phyloP scores from a whole-genome alignment of 805 yeast genomes.

The Yarrowia alimentaria region DNA sequence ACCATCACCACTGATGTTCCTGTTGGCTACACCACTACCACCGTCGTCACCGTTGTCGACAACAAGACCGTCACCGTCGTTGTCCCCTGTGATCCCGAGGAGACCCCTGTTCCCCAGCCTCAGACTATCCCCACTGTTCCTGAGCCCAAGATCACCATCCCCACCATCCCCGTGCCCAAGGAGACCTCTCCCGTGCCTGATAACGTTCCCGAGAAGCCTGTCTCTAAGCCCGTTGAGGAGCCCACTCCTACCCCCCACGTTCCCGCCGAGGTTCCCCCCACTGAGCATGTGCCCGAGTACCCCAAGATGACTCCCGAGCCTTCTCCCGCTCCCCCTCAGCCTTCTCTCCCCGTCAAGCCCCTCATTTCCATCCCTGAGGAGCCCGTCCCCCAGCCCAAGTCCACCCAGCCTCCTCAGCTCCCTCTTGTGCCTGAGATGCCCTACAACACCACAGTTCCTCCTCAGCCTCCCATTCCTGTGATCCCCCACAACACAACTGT shows the following conservation, averaged over 20 bases:
- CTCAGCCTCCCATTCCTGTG: too few species aligned
- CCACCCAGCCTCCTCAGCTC: too few species aligned
- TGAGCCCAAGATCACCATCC: background rate
- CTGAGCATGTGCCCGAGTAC: background rate
- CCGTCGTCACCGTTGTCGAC: background rate
- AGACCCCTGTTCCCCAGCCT: too few species aligned
- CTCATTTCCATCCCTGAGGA: background rate
- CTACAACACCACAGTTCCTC: too few species aligned
- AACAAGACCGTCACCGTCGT: constrained; percentile 7
- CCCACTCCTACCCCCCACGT: background rate
- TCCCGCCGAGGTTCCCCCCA: background rate
- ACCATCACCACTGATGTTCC: constrained; percentile 18
- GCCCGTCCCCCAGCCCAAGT: too few species aligned
- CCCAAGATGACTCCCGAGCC: background rate
- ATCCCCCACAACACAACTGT: too few species aligned
- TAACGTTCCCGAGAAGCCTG: background rate
- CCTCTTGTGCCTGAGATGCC: too few species aligned
- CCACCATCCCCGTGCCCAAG: background rate
- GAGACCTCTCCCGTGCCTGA: background rate
- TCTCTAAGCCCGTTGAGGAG: background rate
- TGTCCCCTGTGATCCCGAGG: constrained; percentile 9
- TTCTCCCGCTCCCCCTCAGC: background rate
- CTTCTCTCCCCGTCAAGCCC: background rate
- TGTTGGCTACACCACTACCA: background rate
- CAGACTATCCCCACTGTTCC: too few species aligned